Percentiles rank a stretch among this genome's conserved stretches.
phyloP scores from a whole-genome alignment of 768 basidiomycete species.

The Lactarius akahatsu region DNA sequence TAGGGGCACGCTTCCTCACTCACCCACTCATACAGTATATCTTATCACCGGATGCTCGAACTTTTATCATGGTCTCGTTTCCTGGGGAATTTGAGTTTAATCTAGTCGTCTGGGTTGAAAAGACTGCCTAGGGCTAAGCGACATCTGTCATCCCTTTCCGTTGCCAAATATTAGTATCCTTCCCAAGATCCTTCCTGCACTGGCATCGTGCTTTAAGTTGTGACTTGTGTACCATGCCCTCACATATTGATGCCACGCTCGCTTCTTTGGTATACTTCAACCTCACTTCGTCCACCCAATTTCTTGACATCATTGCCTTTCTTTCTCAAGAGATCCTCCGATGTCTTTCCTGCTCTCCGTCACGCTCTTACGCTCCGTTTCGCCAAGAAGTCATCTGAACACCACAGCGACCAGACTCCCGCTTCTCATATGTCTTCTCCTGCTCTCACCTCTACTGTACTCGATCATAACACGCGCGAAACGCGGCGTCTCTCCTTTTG shows the following conservation, averaged over 20 bases:
- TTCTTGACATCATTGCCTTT: conserved; percentile 2
- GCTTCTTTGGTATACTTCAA: not conserved
- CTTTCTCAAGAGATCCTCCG: conserved; percentile 2
- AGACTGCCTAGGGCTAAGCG: not conserved
- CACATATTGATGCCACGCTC: not conserved
- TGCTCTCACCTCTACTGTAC: not conserved
- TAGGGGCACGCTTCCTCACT: too few relatives aligned
- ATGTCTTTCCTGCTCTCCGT: not conserved
- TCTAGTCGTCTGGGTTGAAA: not conserved
- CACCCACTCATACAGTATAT: too few relatives aligned
- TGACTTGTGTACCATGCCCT: not conserved
- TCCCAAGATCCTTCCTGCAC: not conserved
- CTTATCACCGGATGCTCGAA: not conserved
- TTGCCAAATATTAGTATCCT: too few relatives aligned
- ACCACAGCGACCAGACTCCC: not conserved
- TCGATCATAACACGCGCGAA: not conserved
- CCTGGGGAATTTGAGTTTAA: not conserved
- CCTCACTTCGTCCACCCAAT: too few relatives aligned
- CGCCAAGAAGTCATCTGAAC: not conserved
- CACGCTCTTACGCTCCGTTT: not conserved
- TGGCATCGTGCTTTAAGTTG: not conserved
- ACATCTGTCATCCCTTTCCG: not conserved
- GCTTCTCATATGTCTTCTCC: not conserved
- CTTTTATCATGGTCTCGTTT: not conserved
- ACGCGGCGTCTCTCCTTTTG: not conserved